These are phyloP conservation scores for Phoma sp. DNA, from an alignment of 2,329 filamentous ascomycete species.

Conservation along the genomic window DNA sequence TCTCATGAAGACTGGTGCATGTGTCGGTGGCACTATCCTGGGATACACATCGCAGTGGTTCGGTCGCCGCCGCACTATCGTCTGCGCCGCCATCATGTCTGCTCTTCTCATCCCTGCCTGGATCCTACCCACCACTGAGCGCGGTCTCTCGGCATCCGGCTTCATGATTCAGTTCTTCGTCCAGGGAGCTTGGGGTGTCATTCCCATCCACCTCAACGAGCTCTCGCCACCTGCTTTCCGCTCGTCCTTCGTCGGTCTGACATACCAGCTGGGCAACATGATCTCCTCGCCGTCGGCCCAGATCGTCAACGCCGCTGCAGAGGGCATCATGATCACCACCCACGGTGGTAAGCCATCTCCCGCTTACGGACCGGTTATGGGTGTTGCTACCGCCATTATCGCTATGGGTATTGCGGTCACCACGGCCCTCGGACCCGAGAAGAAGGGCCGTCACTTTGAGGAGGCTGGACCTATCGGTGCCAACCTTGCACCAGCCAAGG, in stretches of 20 bases:
- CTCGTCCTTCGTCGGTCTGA: constrained; percentile 72
- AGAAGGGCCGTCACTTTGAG: constrained; percentile 73
- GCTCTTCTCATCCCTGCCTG: constrained; percentile 70
- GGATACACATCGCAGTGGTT: constrained; percentile 78
- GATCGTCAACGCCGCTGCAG: constrained; percentile 77
- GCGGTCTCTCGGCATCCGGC: constrained; percentile 65
- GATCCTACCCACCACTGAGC: constrained; percentile 69
- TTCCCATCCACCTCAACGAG: constrained; percentile 74
- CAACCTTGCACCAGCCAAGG: constrained; percentile 28
- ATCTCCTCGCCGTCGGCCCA: constrained; percentile 74
- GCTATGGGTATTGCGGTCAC: constrained; percentile 71
- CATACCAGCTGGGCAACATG: constrained; percentile 78
- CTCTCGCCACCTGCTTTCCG: constrained; percentile 73
- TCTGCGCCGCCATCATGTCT: constrained; percentile 65
- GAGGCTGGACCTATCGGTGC: constrained; percentile 60
- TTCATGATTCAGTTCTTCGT: constrained; percentile 70
- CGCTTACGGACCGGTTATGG: constrained; percentile 78
- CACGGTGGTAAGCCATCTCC: constrained; percentile 64
- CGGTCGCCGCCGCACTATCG: constrained; percentile 73
- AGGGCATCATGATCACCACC: constrained; percentile 58
- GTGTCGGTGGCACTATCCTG: constrained; percentile 73
- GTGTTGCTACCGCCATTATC: constrained; percentile 77
- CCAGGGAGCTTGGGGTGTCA: constrained; percentile 53
- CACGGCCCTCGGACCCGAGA: constrained; percentile 74
- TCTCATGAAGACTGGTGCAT: constrained; percentile 79